Evolutionary conservation across 495 filamentous ascomycete genomes (phyloP), one percentile per base, ranked within the genome.

Genomic region (Hypoxylon perforatum): DNA sequence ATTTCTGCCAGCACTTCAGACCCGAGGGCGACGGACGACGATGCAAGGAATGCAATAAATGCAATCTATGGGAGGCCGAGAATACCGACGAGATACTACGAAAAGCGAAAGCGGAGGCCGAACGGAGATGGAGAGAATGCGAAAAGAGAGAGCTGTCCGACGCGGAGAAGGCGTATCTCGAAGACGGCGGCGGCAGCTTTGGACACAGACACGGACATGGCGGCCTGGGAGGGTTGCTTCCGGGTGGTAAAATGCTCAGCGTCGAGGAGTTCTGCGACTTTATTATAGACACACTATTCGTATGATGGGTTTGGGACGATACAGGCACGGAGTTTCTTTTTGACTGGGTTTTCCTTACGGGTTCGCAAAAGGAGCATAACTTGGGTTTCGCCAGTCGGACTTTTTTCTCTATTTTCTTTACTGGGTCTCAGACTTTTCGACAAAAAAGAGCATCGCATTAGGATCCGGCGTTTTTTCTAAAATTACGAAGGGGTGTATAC

Each of bases 1-100:
- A 99, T 75, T 99, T 97, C 70, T 99, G 95, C 73, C 87, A 97
- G 67, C 95, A 99, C 76, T 97, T 99, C 76, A 83, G 95, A n/a
- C 90, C 91, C 0, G 80, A 85, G 36, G 87, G 85, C 0, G 78
- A 81, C 45, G 91, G 90, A 8, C 84, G 86, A 30, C 77, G 80
- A 25, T 99, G 95, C 70, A 81, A 72, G 1, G 87, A 93, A 65
- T 98, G 94, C 77, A 87, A 86, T 21, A 90, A 88, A 75, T 99
- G 95, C 76, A 94, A 97, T 74, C 82, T 99, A 39, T 99, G 97
- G 81, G 85, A 90, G 60, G 82, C 83, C 15, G 95, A 97, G 80
- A 88, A 97, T 72, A 93, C 93, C 69, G 93, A 96, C 46, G 80
- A 78, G 45, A 89, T 92, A 22, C 86, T 96, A 14, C 81, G 85